Conservation (phyloP, 202 grass and related monocot genomes). For the Panicum hallii region DNA sequence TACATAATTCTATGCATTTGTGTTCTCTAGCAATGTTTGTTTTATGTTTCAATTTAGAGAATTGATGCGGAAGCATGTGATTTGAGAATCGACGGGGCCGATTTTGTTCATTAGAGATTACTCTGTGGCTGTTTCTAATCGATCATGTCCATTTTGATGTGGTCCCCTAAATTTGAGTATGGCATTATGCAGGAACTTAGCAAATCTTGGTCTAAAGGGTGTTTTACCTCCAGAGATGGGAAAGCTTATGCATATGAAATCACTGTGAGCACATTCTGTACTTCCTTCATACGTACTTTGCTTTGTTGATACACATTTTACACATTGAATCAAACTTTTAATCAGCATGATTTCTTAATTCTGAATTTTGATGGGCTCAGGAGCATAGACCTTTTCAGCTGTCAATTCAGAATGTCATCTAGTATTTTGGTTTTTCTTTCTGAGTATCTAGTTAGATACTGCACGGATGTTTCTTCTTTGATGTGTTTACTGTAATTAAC, state of each 20-base stretch:
- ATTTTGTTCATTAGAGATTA: too few relatives aligned
- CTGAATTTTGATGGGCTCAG: neutral
- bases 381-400: neutral
- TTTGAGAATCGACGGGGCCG: too few relatives aligned
- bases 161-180: constrained; percentile 5
- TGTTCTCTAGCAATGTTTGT: neutral
- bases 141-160: neutral
- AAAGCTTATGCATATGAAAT: constrained; percentile 52
- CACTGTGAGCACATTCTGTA: constrained; percentile 62
- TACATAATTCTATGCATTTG: neutral
- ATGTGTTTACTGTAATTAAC: neutral
- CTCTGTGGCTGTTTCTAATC: neutral
- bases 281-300: neutral
- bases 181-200: constrained; percentile 62
- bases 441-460: neutral
- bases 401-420: neutral
- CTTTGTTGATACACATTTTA: neutral
- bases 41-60: neutral
- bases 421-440: neutral
- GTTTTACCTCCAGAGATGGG: constrained; percentile 61
- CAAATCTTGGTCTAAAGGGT: constrained; percentile 78
- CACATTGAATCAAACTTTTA: neutral
- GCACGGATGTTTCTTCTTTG: neutral
- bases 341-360: neutral
- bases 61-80: too few relatives aligned